phyloP scores from a whole-genome alignment of 139 green algal genomes.

The Haematococcus sp. region DNA sequence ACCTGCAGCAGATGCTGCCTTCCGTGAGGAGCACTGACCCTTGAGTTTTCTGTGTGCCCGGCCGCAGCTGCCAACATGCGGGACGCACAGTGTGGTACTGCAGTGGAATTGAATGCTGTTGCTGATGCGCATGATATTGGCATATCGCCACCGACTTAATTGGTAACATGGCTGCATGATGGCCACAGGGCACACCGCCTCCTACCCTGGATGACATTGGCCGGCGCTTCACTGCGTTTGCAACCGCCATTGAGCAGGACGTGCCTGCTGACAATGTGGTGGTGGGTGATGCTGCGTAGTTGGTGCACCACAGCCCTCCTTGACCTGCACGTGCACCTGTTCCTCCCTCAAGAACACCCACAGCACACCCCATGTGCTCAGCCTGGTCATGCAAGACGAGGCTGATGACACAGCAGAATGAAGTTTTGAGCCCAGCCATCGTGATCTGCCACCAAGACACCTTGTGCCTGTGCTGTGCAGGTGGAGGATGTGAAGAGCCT shows the following conservation, averaged over 20 bases:
- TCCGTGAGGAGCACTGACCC: no score
- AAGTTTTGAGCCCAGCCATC: no score
- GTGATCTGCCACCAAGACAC: no score
- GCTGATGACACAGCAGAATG: neutral
- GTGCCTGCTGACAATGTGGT: neutral
- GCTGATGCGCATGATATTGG: no score
- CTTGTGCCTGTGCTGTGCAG: no score
- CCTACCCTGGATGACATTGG: neutral
- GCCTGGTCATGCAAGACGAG: neutral
- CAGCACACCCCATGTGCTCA: no score
- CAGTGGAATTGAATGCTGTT: neutral
- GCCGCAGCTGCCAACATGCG: neutral
- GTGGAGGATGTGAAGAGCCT: neutral
- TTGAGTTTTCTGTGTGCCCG: no score
- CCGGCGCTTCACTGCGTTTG: conserved; percentile 22
- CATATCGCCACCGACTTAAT: no score
- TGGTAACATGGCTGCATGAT: no score
- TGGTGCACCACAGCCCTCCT: no score
- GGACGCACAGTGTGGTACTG: conserved; percentile 10
- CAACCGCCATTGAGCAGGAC: conserved; percentile 24
- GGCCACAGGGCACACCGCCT: neutral
- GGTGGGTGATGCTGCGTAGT: neutral
- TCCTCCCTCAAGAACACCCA: no score
- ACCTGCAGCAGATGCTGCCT: conserved; percentile 28
- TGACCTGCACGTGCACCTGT: no score